Percentiles rank a stretch among this genome's conserved stretches.
These are phyloP conservation scores for Axilococcus clingmanii DNA, from an alignment of 139 green algal genomes.

Conservation along the genomic window DNA sequence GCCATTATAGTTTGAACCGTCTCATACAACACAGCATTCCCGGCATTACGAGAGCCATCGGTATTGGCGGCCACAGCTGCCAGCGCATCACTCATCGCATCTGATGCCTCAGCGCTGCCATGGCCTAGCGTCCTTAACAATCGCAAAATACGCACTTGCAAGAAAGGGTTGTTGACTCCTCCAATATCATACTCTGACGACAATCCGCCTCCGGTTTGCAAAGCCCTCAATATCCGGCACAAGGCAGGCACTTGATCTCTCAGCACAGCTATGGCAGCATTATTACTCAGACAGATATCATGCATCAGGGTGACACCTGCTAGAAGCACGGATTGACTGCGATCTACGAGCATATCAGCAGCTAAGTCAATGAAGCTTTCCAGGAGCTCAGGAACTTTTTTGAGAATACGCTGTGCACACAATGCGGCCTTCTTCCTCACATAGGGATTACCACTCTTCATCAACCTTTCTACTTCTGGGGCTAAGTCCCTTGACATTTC, in stretches of 20 bases:
- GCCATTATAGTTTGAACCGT: slow-evolving; percentile 89
- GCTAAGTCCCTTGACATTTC: slow-evolving; percentile 95
- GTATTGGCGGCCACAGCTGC: slow-evolving; percentile 86
- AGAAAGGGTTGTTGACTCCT: slow-evolving; percentile 91
- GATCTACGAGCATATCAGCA: slow-evolving; percentile 68
- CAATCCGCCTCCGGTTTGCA: slow-evolving; percentile 54
- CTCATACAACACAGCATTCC: slow-evolving; percentile 95
- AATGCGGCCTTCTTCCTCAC: slow-evolving; percentile 92
- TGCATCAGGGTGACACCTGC: slow-evolving; percentile 71
- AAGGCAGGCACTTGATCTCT: slow-evolving; percentile 45
- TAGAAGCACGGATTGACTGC: slow-evolving; percentile 85
- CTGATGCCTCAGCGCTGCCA: slow-evolving; percentile 74
- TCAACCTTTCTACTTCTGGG: slow-evolving; percentile 83
- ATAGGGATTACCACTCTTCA: slow-evolving; percentile 69
- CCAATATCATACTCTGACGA: slow-evolving; percentile 82
- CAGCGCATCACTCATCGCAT: slow-evolving; percentile 95
- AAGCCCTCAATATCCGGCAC: slow-evolving; percentile 51
- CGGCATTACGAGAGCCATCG: slow-evolving; percentile 72
- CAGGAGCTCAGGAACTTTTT: slow-evolving; percentile 87
- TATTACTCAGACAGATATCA: slow-evolving; percentile 39
- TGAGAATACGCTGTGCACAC: slow-evolving; percentile 67
- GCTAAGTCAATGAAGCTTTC: slow-evolving; percentile 76
- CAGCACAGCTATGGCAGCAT: slow-evolving; percentile 8
- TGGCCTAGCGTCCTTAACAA: slow-evolving; percentile 76
- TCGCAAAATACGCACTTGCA: slow-evolving; percentile 89